Percentiles rank a stretch among this genome's conserved stretches.
phyloP scores from a whole-genome alignment of 306 rosid genomes.

The Cucurbita moschata region DNA sequence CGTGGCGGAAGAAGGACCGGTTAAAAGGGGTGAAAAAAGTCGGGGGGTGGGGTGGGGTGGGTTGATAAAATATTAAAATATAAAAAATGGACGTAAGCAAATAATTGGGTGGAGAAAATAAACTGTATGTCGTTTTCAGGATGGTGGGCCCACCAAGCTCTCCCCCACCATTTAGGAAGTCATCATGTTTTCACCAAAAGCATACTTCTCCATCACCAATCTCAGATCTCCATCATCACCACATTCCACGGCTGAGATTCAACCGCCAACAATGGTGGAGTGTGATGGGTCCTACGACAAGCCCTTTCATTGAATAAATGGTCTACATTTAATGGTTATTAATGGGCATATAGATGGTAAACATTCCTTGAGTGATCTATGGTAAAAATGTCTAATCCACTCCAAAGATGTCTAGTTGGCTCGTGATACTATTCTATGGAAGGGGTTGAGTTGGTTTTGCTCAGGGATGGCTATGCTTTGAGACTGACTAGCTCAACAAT shows the following conservation, averaged over 20 bases:
- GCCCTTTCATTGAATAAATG: neutral
- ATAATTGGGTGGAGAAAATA: slow-evolving; percentile 3
- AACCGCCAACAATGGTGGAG: neutral
- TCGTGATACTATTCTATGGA: too few relatives aligned
- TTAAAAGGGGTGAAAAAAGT: neutral
- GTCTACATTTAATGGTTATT: too few relatives aligned
- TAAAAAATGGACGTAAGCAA: neutral
- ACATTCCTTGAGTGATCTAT: too few relatives aligned
- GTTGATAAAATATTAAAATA: neutral
- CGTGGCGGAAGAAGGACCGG: neutral
- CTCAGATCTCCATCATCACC: neutral
- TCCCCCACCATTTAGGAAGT: slow-evolving; percentile 1
- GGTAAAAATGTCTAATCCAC: too few relatives aligned
- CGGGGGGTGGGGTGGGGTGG: neutral
- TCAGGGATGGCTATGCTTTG: too few relatives aligned
- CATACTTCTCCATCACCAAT: neutral
- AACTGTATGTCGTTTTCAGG: neutral
- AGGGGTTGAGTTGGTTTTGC: too few relatives aligned
- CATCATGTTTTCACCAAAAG: neutral
- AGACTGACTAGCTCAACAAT: too few relatives aligned
- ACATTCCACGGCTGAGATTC: neutral
- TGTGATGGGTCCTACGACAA: neutral
- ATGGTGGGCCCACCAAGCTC: neutral
- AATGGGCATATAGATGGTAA: too few relatives aligned
- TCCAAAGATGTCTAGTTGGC: too few relatives aligned